A percentile compares a stretch with the other conserved stretches of the same genome.
These are phyloP conservation scores for Gilbertella persicaria DNA, from an alignment of 371 early-diverging fungal species.

Conservation along the genomic window DNA sequence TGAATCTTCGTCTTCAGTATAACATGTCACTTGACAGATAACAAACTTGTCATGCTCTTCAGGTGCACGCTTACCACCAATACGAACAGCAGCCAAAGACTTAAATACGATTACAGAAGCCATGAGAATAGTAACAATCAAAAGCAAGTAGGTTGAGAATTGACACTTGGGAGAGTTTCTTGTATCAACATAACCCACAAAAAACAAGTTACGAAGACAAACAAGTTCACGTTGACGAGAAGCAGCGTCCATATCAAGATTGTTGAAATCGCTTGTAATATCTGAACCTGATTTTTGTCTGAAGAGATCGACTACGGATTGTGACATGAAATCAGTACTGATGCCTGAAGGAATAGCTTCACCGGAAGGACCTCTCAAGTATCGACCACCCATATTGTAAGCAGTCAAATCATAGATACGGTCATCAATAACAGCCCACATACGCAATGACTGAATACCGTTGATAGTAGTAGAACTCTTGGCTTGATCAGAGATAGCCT, in stretches of 20 bases:
- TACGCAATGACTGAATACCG: constrained; percentile 35
- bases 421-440: constrained; percentile 61
- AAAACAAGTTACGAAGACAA: constrained; percentile 85
- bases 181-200: constrained; percentile 85
- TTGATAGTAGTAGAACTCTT: constrained; percentile 24
- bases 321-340: constrained; percentile 48
- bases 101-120: constrained; percentile 87
- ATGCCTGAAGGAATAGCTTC: constrained; percentile 55
- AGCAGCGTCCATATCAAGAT: constrained; percentile 30
- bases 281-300: constrained; percentile 64
- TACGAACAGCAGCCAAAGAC: constrained; percentile 88
- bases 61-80: constrained; percentile 74
- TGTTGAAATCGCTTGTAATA: constrained; percentile 60
- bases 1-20: constrained; percentile 96
- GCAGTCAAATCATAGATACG: constrained; percentile 64
- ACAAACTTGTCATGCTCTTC: constrained; percentile 92
- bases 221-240: constrained; percentile 39
- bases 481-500: constrained; percentile 38
- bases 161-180: constrained; percentile 82
- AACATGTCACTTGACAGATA: constrained; percentile 91
- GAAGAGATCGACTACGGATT: constrained; percentile 62
- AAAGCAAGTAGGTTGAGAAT: constrained; percentile 83
- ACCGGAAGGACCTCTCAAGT: constrained; percentile 31
- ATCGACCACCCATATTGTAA: constrained; percentile 54
- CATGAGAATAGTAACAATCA: constrained; percentile 76